Base-by-base conservation (phyloP, 2,329 filamentous ascomycete species). In the Alternaria brassicae region DNA sequence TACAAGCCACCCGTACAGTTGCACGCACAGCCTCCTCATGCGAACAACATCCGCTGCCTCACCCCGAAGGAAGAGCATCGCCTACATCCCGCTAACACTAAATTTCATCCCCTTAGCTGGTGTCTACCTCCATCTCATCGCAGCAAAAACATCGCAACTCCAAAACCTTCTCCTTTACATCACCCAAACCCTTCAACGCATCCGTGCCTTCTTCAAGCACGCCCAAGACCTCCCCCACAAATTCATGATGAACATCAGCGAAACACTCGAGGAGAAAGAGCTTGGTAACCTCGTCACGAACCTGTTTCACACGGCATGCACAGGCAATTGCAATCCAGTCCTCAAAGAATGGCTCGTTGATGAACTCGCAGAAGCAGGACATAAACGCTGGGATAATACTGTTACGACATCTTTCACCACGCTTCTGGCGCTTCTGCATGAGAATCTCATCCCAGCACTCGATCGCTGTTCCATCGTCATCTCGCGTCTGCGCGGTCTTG, bases 341-440 rank as follows among this genome's bases (percentile, higher is more conserved):
- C 82, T 98, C 53, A 89, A 88, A 59, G 93, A 97, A 74, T 99
- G 96, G 90, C 83, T 99, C 1, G 87, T 93, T 4, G 92, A 97
- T 71, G 90, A 91, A 65, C 80, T 97, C 25, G 66, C 66, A 40
- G 70, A 73, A 53, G 63, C 95, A 90, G 93, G 93, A 0, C 91
- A 96, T 70, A 97, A 97, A 78, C 85, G 95, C 48, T 99, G 95
- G 95, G 93, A 98, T 63, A 96, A 94, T 72, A 89, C 91, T 6
- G 90, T 96, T 2, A 84, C 86, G 2, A 87, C 88, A 4, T 92
- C 93, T 1, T 89, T 97, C 19, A 88, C 91, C 60, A 89, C 88
- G 53, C 84, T 98, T 9, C 87, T 92, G 49, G 86, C 87, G 52
- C 83, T 98, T 12, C 83, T 93, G 0, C 93, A 97, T 72, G 90